Percentiles rank a stretch among this genome's conserved stretches.
Evolutionary conservation across 306 rosid genomes (phyloP).

Genomic region (Adenanthera pavonina): DNA sequence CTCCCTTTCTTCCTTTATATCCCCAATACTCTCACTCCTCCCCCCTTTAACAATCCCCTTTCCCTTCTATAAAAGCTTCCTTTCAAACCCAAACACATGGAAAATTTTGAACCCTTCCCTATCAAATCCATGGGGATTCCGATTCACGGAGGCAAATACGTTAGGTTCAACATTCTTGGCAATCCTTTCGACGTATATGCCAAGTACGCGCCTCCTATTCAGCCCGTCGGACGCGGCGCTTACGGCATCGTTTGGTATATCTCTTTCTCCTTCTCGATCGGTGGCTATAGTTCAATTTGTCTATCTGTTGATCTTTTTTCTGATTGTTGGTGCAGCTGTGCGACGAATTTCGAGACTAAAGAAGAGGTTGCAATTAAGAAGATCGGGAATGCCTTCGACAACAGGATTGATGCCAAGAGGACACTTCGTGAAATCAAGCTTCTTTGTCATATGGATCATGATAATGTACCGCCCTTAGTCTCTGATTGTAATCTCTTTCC

Average conservation of each 20-base stretch:
- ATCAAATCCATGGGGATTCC: slow-evolving; percentile 53
- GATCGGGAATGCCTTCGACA: slow-evolving; percentile 74
- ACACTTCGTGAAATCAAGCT: slow-evolving; percentile 77
- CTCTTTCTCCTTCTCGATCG: neutral
- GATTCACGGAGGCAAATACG: slow-evolving; percentile 60
- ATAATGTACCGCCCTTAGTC: slow-evolving; percentile 56
- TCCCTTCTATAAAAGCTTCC: neutral
- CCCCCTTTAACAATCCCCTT: neutral
- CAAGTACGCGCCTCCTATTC: slow-evolving; percentile 79
- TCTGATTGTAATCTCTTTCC: slow-evolving; percentile 24
- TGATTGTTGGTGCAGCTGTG: slow-evolving; percentile 53
- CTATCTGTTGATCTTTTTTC: slow-evolving; percentile 11
- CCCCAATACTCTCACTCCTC: neutral
- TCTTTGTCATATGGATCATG: slow-evolving; percentile 88
- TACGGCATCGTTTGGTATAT: slow-evolving; percentile 92
- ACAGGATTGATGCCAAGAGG: slow-evolving; percentile 73
- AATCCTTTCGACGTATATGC: slow-evolving; percentile 73
- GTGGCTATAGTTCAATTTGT: neutral
- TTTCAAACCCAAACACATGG: slow-evolving; percentile 18
- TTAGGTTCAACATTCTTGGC: slow-evolving; percentile 76
- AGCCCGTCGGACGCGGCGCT: slow-evolving; percentile 96
- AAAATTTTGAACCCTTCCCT: slow-evolving; percentile 42
- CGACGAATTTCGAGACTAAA: slow-evolving; percentile 57
- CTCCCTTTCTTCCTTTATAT: neutral
- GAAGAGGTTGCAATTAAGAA: slow-evolving; percentile 77